Percentiles rank a stretch among this genome's conserved stretches.
Evolutionary conservation across 306 rosid genomes (phyloP).

Genomic region (Benincasa hispida): DNA sequence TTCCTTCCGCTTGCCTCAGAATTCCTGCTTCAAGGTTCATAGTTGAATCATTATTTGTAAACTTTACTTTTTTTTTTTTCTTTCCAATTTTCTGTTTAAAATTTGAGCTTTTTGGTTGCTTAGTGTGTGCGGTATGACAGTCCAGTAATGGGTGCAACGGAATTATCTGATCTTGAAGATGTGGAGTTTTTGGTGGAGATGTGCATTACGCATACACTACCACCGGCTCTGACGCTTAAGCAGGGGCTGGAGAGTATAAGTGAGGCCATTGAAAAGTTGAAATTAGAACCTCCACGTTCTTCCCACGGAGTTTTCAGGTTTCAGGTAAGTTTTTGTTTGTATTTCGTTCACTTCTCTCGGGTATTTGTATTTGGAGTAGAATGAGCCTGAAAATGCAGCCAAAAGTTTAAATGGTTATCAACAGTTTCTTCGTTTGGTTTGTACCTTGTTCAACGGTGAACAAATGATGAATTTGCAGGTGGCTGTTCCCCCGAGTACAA

Average conservation of each 20-base stretch:
- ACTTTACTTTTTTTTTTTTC: background rate
- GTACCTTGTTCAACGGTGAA: background rate
- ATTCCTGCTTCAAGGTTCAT: background rate
- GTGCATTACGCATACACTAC: conserved; percentile 44
- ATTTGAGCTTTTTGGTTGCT: background rate
- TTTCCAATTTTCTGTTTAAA: background rate
- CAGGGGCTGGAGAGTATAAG: conserved; percentile 52
- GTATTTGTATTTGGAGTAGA: background rate
- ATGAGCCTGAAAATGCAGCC: conserved; percentile 6
- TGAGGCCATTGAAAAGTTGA: conserved; percentile 47
- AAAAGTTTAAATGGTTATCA: background rate
- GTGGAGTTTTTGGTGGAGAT: conserved; percentile 47
- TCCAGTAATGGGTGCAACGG: conserved; percentile 14
- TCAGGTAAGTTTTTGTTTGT: conserved; percentile 33
- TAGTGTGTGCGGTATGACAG: conserved; percentile 24
- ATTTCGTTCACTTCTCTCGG: background rate
- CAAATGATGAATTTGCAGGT: conserved; percentile 35
- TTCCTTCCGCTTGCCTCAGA: background rate
- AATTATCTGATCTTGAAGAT: conserved; percentile 18
- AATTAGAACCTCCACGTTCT: conserved; percentile 35
- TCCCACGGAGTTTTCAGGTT: conserved; percentile 56
- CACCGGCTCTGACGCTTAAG: conserved; percentile 67
- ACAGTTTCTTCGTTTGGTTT: background rate
- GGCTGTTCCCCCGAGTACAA: conserved; percentile 72
- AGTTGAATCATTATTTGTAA: background rate